Evolutionary conservation across 192 early-diverging fungal genomes (phyloP), one percentile per base, ranked within the genome.

Genomic region (Gorgonomyces haynaldii): DNA sequence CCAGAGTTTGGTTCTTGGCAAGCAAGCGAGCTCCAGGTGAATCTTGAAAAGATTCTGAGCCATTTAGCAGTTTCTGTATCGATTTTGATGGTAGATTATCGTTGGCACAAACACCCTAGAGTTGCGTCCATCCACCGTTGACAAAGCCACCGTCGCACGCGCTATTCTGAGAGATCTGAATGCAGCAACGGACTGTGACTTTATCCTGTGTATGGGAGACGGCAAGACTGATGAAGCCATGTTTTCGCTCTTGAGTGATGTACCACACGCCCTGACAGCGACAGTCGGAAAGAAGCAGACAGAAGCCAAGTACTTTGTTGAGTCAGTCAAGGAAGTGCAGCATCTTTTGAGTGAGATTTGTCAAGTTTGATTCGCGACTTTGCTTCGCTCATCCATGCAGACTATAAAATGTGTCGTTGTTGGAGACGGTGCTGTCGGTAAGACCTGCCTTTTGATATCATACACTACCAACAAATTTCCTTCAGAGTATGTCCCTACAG

Each of bases 201-300:
- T 85, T 54, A 62, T 88, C 36, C 58, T 94, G 42, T 89, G 82
- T 42, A 60, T 97, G 16, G 96, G 96, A 45, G 91, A 99, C 52
- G 91, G 94, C 9, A 86, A 88, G 56, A 85, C 88, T 9, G 96
- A 99, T 64, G 96, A 99, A 62, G 79, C 78, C n/a, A 74, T 97
- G 16, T 99, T 99, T 47, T 79, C 57, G 28, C 56, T 60, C 25
- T 43, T 76, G 23, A 34, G 24, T 16, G 67, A 79, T 32, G 53
- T 66, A 30, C 58, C 67, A 5, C 62, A 30, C 20, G 22, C 76
- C 43, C 79, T 89, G 43, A 91, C 88, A 21, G 79, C 79, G 20
- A 99, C 96, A 0, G 94, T 99, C 2, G 96, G 94, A 5, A 90
- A 92, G 64, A 99, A 99, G 56, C 83, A 84, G 58, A 96, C 91